phyloP scores from a whole-genome alignment of 2,329 filamentous ascomycete genomes.

The Fusarium redolens region DNA sequence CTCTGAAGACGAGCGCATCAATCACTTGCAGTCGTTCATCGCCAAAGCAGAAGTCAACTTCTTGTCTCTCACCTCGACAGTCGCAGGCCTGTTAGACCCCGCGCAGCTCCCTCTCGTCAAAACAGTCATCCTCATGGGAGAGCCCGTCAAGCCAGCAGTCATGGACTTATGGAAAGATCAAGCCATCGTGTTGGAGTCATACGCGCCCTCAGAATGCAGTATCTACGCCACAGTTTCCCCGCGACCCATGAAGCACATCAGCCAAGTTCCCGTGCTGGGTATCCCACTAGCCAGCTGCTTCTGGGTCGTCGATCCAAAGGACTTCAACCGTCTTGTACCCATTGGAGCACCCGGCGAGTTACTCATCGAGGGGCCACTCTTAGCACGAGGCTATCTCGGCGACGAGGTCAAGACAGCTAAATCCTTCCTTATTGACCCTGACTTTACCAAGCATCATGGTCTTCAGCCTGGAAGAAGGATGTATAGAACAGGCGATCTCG shows the following conservation, averaged over 20 bases:
- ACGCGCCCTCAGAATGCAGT: background rate
- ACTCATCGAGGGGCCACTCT: background rate
- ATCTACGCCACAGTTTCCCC: background rate
- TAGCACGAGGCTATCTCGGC: background rate
- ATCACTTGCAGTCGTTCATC: background rate
- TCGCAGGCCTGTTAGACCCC: background rate
- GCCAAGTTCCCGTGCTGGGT: constrained; percentile 1
- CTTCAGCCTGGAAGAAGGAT: background rate
- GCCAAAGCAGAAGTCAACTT: background rate
- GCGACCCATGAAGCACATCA: background rate
- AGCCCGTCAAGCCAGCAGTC: constrained; percentile 2
- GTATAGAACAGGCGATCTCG: constrained; percentile 5
- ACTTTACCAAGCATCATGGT: background rate
- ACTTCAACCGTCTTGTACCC: background rate
- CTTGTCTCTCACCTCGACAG: background rate
- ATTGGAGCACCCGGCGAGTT: background rate
- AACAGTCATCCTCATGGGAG: background rate
- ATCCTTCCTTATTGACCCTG: background rate
- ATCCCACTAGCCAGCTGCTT: background rate
- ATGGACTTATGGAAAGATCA: constrained; percentile 6
- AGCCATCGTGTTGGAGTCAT: background rate
- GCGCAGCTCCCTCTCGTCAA: background rate
- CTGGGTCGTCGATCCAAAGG: background rate
- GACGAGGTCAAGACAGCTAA: background rate
- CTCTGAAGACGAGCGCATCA: constrained; percentile 4